Percentiles rank a stretch among this genome's conserved stretches.
These are phyloP conservation scores for Schizosaccharomyces lindneri DNA, from an alignment of 805 yeast species.

Conservation along the genomic window DNA sequence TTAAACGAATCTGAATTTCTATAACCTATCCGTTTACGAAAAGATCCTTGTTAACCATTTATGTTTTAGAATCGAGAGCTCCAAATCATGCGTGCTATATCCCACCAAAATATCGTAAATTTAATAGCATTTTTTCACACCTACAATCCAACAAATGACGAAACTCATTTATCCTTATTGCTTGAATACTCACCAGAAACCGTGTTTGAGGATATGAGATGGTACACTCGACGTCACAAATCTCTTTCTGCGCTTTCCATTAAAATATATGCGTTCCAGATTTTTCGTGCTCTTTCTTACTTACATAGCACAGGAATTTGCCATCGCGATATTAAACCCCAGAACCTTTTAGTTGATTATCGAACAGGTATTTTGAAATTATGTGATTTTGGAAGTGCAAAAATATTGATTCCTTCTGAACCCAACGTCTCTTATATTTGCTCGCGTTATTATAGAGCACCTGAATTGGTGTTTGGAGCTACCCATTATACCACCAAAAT, in stretches of 20 bases:
- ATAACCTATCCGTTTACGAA: not conserved
- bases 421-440: slow-evolving; percentile 93
- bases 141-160: slow-evolving; percentile 31
- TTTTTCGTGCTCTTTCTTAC: slow-evolving; percentile 51
- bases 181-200: slow-evolving; percentile 89
- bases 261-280: slow-evolving; percentile 64
- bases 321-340: slow-evolving; percentile 84
- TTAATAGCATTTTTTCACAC: slow-evolving; percentile 69
- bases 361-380: slow-evolving; percentile 60
- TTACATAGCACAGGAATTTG: slow-evolving; percentile 50
- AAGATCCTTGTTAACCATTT: not conserved
- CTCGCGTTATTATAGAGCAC: slow-evolving; percentile 90
- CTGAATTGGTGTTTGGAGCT: slow-evolving; percentile 92
- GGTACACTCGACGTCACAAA: slow-evolving; percentile 27
- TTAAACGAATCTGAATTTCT: not conserved
- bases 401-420: slow-evolving; percentile 64
- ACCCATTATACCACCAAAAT: slow-evolving; percentile 89
- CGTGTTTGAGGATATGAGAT: slow-evolving; percentile 67
- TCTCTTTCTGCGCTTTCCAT: slow-evolving; percentile 78
- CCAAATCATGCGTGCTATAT: slow-evolving; percentile 76
- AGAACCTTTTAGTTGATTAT: slow-evolving; percentile 69
- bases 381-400: slow-evolving; percentile 93
- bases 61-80: slow-evolving; percentile 61
- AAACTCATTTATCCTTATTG: slow-evolving; percentile 67
- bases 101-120: slow-evolving; percentile 70